Evolutionary conservation across 208 protist species (phyloP).

Genomic region (Acanthamoeba sp.): DNA sequence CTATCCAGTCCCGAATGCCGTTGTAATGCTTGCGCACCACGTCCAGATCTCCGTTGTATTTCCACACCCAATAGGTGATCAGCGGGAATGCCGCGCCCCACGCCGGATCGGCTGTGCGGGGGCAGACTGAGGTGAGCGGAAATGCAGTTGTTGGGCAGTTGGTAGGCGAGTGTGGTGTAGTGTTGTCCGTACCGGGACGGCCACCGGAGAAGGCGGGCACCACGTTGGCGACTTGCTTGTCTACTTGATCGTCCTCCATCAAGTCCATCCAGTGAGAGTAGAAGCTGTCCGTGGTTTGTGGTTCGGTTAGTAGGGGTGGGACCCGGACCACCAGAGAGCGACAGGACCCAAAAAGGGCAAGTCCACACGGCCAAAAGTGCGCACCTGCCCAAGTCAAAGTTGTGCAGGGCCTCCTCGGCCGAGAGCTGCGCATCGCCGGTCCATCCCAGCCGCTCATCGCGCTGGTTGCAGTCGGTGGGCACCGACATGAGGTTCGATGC

Average conservation of each 20-base stretch:
- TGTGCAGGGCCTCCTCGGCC: constrained; percentile 71
- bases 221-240: constrained; percentile 78
- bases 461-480: constrained; percentile 83
- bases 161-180: background rate
- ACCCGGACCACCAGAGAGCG: no score
- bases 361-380: background rate
- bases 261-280: background rate
- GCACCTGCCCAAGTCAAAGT: constrained; percentile 76
- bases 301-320: no score
- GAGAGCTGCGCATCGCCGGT: constrained; percentile 78
- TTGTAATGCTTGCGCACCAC: constrained; percentile 23
- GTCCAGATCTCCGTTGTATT: background rate
- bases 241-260: background rate
- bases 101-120: constrained; percentile 71
- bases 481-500: constrained; percentile 80
- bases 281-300: no score
- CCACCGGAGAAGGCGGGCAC: constrained; percentile 75
- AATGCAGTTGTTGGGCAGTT: no score
- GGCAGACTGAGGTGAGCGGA: no score
- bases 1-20: background rate
- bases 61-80: constrained; percentile 20
- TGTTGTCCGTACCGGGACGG: constrained; percentile 72
- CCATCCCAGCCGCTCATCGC: constrained; percentile 85
- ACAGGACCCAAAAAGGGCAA: no score
- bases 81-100: constrained; percentile 77